phyloP scores from a whole-genome alignment of 225 moss, liverwort and hornwort species.

The Pleurozium schreberi region DNA sequence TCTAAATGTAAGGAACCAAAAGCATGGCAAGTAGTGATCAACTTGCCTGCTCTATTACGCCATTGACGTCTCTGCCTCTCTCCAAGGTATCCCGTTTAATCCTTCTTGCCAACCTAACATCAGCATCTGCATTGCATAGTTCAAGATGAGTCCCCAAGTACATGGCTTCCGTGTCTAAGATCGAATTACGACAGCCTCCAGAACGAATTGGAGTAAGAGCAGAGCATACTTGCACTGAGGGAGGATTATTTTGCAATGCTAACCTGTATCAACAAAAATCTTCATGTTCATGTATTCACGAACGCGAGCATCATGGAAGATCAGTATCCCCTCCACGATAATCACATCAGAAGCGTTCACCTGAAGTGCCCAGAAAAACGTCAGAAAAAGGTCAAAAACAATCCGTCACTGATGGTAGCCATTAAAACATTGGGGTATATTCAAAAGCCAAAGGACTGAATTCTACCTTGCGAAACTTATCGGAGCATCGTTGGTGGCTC shows the following conservation, averaged over 20 bases:
- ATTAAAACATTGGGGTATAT: too few species aligned
- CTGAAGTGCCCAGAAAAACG: background rate
- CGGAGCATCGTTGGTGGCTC: conserved; percentile 67
- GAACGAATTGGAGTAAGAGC: background rate
- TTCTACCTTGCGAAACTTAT: conserved; percentile 54
- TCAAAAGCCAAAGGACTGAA: background rate
- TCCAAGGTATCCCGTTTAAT: conserved; percentile 86
- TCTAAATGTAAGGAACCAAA: background rate
- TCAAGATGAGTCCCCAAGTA: background rate
- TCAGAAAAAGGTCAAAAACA: background rate
- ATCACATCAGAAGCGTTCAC: conserved; percentile 95
- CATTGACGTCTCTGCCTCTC: conserved; percentile 88
- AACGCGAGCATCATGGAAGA: conserved; percentile 79
- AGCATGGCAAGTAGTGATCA: background rate
- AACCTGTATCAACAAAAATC: conserved; percentile 91
- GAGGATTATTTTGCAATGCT: background rate
- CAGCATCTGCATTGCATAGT: conserved; percentile 58
- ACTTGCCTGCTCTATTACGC: conserved; percentile 70
- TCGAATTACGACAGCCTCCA: background rate
- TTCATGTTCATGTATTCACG: conserved; percentile 97
- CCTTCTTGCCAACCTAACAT: conserved; percentile 85
- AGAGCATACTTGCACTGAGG: background rate
- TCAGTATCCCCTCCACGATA: conserved; percentile 92
- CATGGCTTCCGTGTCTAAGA: background rate
- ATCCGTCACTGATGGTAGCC: background rate